Percentiles rank a stretch among this genome's conserved stretches.
phyloP scores from a whole-genome alignment of 73 alveolate genomes.

The Paraurostyla sp. region DNA sequence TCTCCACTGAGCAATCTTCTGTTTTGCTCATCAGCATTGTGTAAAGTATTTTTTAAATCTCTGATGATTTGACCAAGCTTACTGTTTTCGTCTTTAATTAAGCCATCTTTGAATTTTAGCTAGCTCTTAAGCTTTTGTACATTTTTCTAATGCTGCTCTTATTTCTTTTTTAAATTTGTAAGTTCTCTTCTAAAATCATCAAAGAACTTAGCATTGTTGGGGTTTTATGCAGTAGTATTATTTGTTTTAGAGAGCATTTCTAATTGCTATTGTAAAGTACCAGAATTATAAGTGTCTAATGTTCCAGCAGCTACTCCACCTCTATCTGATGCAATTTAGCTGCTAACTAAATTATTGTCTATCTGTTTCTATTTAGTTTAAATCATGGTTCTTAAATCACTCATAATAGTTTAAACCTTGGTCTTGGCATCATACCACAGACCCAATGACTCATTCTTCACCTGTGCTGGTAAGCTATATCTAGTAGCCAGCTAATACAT shows the following conservation, averaged over 20 bases:
- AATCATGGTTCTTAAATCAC: neutral
- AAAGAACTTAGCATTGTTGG: neutral
- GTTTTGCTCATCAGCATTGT: neutral
- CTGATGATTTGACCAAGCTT: slow-evolving; percentile 20
- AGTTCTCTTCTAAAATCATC: slow-evolving; percentile 38
- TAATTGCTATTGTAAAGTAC: neutral
- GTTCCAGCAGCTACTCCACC: no score
- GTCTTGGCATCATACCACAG: slow-evolving; percentile 67
- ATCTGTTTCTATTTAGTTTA: neutral
- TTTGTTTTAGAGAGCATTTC: neutral
- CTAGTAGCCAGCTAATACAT: slow-evolving; percentile 53
- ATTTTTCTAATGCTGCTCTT: slow-evolving; percentile 2
- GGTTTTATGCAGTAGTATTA: neutral
- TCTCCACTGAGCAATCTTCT: slow-evolving; percentile 43
- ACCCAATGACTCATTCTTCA: slow-evolving; percentile 49
- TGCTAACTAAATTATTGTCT: slow-evolving; percentile 33
- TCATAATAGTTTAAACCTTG: slow-evolving; percentile 8
- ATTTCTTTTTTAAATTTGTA: neutral
- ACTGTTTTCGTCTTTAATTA: slow-evolving; percentile 7
- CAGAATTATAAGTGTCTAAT: neutral
- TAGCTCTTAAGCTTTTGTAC: slow-evolving; percentile 12
- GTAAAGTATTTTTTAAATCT: slow-evolving; percentile 14
- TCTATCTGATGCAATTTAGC: slow-evolving; percentile 26
- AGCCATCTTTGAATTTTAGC: slow-evolving; percentile 51
- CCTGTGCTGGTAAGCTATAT: slow-evolving; percentile 53